A percentile compares a stretch with the other conserved stretches of the same genome.
These are phyloP conservation scores for Colletotrichum sp. DNA, from an alignment of 2,329 filamentous ascomycete genomes.

Conservation along the genomic window DNA sequence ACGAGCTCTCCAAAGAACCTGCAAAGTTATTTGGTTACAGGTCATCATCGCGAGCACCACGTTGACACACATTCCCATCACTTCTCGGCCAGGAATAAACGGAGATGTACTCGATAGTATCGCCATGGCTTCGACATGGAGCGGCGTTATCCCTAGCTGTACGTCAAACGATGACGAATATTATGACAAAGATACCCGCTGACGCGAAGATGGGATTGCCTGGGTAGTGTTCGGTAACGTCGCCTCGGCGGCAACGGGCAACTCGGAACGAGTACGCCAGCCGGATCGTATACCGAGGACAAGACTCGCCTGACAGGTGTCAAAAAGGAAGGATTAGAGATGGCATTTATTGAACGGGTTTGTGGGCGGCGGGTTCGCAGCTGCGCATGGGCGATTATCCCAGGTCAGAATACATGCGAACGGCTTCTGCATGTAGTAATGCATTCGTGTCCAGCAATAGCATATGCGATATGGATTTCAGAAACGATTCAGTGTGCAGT, in stretches of 20 bases:
- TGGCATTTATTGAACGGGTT: not conserved
- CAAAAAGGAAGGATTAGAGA: not conserved
- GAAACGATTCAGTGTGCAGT: not conserved
- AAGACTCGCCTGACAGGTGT: not conserved
- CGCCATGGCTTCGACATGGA: not conserved
- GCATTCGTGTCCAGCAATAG: not conserved
- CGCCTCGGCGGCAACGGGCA: not conserved
- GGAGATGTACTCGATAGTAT: not conserved
- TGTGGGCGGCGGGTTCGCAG: not conserved
- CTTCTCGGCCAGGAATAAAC: not conserved
- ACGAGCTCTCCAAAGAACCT: not conserved
- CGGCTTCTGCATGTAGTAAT: not conserved
- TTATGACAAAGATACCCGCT: not conserved
- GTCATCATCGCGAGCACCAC: not conserved
- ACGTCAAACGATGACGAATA: not conserved
- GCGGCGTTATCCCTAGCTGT: no score
- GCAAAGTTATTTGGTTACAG: not conserved
- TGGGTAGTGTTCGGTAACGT: not conserved
- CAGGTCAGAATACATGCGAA: not conserved
- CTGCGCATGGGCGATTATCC: not conserved
- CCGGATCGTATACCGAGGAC: not conserved
- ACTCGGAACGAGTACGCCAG: not conserved
- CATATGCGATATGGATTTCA: constrained; percentile 12
- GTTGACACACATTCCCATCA: not conserved
- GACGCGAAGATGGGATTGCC: not conserved